phyloP scores from a whole-genome alignment of 768 basidiomycete genomes.

The Leccinum incarnatum region DNA sequence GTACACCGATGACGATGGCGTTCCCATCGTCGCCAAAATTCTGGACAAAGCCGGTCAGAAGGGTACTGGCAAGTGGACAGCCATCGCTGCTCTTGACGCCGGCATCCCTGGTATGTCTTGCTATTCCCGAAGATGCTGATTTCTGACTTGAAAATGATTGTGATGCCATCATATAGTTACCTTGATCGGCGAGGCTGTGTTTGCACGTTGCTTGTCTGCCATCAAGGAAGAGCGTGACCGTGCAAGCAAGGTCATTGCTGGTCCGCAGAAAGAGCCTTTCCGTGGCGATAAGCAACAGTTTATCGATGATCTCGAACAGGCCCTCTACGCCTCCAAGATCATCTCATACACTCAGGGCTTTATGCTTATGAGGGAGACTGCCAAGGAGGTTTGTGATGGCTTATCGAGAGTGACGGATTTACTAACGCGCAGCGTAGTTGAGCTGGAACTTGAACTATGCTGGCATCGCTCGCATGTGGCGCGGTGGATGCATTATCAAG shows the following conservation, averaged over 20 bases:
- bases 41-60: constrained; percentile 97
- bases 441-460: constrained; percentile 95
- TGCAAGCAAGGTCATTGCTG: constrained; percentile 87
- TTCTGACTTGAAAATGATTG: constrained; percentile 7
- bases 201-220: constrained; percentile 95
- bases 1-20: constrained; percentile 95
- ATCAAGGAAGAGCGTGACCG: constrained; percentile 95
- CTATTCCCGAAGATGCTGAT: constrained; percentile 5
- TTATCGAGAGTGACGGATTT: background rate
- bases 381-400: constrained; percentile 66
- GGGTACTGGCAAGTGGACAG: constrained; percentile 99
- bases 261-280: constrained; percentile 92
- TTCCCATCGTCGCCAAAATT: constrained; percentile 89
- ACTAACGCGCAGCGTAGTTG: constrained; percentile 39
- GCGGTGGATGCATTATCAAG: constrained; percentile 99
- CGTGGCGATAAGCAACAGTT: constrained; percentile 97
- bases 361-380: constrained; percentile 98
- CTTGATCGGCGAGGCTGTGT: constrained; percentile 98
- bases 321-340: constrained; percentile 98
- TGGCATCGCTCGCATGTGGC: constrained; percentile 99
- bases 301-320: constrained; percentile 99
- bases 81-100: constrained; percentile 92
- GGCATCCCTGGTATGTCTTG: constrained; percentile 69
- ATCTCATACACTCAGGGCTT: constrained; percentile 99
- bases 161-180: constrained; percentile 60